phyloP scores from a whole-genome alignment of 805 yeast species.

The Nakazawaea peltata region DNA sequence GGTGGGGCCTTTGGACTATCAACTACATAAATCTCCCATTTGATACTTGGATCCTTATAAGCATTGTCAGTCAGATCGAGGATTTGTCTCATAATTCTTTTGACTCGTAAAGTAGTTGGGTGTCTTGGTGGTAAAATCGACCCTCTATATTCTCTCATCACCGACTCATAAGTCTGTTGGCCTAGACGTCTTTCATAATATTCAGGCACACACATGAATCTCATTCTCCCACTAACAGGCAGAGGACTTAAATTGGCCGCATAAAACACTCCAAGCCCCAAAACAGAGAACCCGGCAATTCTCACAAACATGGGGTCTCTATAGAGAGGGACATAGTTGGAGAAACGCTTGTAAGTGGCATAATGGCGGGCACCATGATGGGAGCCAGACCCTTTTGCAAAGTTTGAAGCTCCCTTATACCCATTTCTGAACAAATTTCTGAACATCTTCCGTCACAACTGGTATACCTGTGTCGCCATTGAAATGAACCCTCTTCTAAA shows the following conservation, averaged over 20 bases:
- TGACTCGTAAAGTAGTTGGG: constrained; percentile 51
- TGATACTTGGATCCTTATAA: constrained; percentile 12
- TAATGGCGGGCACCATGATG: too few species aligned
- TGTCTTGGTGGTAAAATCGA: constrained; percentile 53
- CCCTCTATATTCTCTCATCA: constrained; percentile 44
- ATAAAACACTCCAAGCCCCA: constrained; percentile 18
- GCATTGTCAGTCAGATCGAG: constrained; percentile 42
- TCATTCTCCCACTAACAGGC: constrained; percentile 65
- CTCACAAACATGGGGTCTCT: constrained; percentile 10
- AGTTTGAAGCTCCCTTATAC: too few species aligned
- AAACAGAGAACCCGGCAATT: constrained; percentile 14
- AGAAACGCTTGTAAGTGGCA: too few species aligned
- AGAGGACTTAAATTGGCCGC: constrained; percentile 63
- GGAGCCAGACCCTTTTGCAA: too few species aligned
- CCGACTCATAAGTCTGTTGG: constrained; percentile 50
- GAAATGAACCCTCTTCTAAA: too few species aligned
- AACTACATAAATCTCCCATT: constrained; percentile 81
- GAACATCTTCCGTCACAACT: too few species aligned
- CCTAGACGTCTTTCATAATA: constrained; percentile 61
- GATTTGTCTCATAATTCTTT: constrained; percentile 55
- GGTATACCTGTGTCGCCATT: too few species aligned
- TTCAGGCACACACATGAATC: constrained; percentile 67
- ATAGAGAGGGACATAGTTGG: too few species aligned
- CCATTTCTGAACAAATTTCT: too few species aligned
- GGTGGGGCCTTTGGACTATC: constrained; percentile 74